These are phyloP conservation scores for Monosporascus sp. DNA, from an alignment of 2,329 filamentous ascomycete species.

Conservation along the genomic window DNA sequence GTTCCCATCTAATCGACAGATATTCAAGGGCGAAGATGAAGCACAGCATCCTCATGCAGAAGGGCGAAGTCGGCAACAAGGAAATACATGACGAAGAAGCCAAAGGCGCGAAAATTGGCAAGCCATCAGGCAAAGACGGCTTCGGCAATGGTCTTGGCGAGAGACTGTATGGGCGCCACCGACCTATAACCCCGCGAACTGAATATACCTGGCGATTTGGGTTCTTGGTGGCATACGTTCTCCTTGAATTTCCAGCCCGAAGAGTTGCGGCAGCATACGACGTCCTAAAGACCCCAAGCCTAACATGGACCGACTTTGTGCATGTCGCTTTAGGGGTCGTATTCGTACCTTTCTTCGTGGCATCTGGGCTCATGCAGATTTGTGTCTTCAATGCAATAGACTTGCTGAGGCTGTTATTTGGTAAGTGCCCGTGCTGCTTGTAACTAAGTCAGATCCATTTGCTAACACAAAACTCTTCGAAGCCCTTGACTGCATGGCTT, in stretches of 20 bases:
- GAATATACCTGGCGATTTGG: not conserved
- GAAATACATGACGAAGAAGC: not conserved
- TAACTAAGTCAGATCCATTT: not conserved
- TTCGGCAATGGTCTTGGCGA: not conserved
- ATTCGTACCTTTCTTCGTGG: not conserved
- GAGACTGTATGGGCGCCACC: too few species aligned
- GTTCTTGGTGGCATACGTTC: not conserved
- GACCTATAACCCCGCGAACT: not conserved
- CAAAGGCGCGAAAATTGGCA: too few species aligned
- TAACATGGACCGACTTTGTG: not conserved
- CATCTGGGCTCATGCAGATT: not conserved
- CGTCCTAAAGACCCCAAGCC: not conserved
- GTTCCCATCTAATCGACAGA: not conserved
- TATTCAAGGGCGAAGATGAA: conserved; percentile 1
- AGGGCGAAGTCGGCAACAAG: not conserved
- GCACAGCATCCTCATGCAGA: not conserved
- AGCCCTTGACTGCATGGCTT: not conserved
- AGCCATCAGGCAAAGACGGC: too few species aligned
- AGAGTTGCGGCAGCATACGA: not conserved
- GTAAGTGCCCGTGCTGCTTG: not conserved
- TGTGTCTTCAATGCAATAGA: not conserved
- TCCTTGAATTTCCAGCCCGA: conserved; percentile 2
- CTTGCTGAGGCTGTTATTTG: not conserved
- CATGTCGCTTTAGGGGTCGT: not conserved
- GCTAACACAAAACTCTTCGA: not conserved